A percentile compares a stretch with the other conserved stretches of the same genome.
These are phyloP conservation scores for Sabuloglossum arenarium DNA, from an alignment of 495 filamentous ascomycete species.

Conservation along the genomic window DNA sequence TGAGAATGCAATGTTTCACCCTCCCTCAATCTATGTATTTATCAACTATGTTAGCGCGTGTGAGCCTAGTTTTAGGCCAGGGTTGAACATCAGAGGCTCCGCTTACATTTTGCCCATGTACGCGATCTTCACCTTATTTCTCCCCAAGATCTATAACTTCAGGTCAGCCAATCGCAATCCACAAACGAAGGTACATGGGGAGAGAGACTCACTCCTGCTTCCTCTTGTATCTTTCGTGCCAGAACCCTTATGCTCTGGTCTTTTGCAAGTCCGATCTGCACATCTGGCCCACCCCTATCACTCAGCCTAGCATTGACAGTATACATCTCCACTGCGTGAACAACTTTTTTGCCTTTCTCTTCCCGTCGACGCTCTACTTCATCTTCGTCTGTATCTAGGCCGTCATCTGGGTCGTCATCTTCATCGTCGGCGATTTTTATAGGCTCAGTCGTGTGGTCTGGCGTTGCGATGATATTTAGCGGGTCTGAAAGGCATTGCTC, in stretches of 20 bases:
- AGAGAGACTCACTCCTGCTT: conserved; percentile 34
- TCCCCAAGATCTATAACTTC: conserved; percentile 22
- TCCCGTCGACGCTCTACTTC: conserved; percentile 38
- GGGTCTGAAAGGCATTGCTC: conserved; percentile 61
- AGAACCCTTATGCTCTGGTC: conserved; percentile 41
- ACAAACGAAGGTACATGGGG: background rate
- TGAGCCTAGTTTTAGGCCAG: background rate
- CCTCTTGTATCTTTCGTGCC: conserved; percentile 38
- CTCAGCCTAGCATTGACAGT: conserved; percentile 43
- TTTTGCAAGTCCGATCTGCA: conserved; percentile 36
- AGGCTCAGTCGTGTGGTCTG: background rate
- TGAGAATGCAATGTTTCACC: conserved; percentile 36
- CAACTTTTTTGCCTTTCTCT: conserved; percentile 34
- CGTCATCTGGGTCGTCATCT: conserved; percentile 16
- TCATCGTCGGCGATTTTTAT: conserved; percentile 16
- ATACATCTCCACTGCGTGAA: conserved; percentile 3
- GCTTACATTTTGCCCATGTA: conserved; percentile 50
- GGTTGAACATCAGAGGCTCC: background rate
- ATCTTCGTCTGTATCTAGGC: conserved; percentile 24
- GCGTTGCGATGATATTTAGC: conserved; percentile 35
- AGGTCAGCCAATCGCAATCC: background rate
- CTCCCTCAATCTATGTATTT: conserved; percentile 32
- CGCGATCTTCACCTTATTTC: conserved; percentile 40
- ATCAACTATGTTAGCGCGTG: background rate
- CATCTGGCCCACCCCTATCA: conserved; percentile 42